These are phyloP conservation scores for Phytophthora hybrid DNA, from an alignment of 352 stramenopile genomes.

Conservation along the genomic window DNA sequence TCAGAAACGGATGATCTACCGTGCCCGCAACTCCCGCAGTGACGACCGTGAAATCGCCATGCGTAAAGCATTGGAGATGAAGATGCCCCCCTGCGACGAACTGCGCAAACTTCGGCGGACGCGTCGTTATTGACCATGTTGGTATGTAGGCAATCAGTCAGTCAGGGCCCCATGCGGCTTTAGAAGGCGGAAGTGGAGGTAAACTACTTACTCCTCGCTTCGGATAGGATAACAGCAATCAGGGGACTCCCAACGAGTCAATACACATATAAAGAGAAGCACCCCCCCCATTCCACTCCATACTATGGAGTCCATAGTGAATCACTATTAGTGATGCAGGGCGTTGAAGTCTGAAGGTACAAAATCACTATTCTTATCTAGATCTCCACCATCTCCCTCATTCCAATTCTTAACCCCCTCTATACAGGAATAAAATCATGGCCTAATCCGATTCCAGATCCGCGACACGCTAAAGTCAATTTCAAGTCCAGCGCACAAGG, in stretches of 20 bases:
- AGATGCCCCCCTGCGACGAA: slow-evolving; percentile 86
- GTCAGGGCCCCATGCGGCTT: slow-evolving; percentile 4
- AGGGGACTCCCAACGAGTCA: slow-evolving; percentile 14
- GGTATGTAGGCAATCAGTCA: slow-evolving; percentile 18
- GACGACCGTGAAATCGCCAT: slow-evolving; percentile 82
- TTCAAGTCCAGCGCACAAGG: slow-evolving; percentile 22
- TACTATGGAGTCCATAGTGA: neutral
- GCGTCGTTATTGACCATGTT: slow-evolving; percentile 56
- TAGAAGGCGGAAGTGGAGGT: slow-evolving; percentile 24
- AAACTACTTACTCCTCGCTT: neutral
- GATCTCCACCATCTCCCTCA: neutral
- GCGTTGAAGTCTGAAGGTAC: slow-evolving; percentile 15
- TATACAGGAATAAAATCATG: slow-evolving; percentile 5
- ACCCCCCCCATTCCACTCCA: neutral
- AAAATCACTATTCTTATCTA: slow-evolving; percentile 17
- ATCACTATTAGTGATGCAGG: neutral
- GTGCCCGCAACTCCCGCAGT: slow-evolving; percentile 77
- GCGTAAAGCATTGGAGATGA: slow-evolving; percentile 83
- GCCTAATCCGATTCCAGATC: slow-evolving; percentile 2
- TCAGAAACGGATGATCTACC: slow-evolving; percentile 91
- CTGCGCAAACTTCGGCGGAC: slow-evolving; percentile 72
- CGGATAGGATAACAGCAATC: neutral
- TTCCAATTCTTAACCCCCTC: neutral
- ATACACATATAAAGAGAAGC: slow-evolving; percentile 33
- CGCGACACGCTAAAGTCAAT: slow-evolving; percentile 31